Base-by-base conservation (phyloP, 257 asterid genomes). In the Petunia axillaris region DNA sequence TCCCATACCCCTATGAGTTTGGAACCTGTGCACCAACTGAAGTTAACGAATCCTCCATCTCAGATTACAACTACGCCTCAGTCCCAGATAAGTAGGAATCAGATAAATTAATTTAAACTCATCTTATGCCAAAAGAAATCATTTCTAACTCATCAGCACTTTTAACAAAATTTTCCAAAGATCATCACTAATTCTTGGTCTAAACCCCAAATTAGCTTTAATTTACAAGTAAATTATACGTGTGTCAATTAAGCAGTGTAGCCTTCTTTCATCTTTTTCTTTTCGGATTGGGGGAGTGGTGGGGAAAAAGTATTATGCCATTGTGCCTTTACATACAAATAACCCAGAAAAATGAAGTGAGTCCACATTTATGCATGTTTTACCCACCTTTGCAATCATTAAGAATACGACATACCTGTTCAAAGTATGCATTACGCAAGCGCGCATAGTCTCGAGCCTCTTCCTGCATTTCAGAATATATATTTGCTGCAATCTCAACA, bases 371-470 rank as follows among this genome's bases (percentile, higher is more conserved):
- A 71, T 5, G 3, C 58, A 50, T 43, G 16, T 67, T 71, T 35
- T 71, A 10, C 50, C 60, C 44, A 71, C 77, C 62, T 71, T 71
- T 50, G 60, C 53, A 78, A 76, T 60, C 37, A 67, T 48, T 40
- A 60, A 70, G 76, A 54, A 80, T 68, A 77, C 36, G 15, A 81
- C 86, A 70, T 86, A 96, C 99, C 99, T 96, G 99, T 85, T 96
- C 99, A 81, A 94, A 92, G 90, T 90, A 96, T 16, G 92, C 94
- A 88, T 96, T 96, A 64, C 98, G 97, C 46, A 91, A 82, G 67
- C 98, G 96, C 82, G 98, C 99, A 89, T 96, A 97, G 83, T 92
- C 99, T 70, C 97, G 97, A 85, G 99, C 98, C 79, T 93, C 99
- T 87, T 93, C 99, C 86, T 97, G 91, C 94, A 87, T 92, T 77